phyloP scores from a whole-genome alignment of 208 protist genomes.

The Trypanosoma theileri region DNA sequence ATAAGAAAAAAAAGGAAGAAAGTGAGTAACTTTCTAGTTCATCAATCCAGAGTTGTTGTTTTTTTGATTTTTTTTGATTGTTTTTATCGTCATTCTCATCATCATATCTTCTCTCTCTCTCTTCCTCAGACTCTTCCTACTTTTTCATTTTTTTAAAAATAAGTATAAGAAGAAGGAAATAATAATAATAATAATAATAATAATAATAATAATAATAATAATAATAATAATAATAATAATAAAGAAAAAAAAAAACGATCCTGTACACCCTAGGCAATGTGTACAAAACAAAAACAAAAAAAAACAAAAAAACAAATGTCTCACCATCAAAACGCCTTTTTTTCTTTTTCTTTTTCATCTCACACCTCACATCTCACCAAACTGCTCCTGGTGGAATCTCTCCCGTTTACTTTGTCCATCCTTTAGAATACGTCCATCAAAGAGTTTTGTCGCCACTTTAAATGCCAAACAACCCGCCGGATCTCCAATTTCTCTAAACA shows the following conservation, averaged over 20 bases:
- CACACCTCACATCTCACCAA: constrained; percentile 26
- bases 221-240: too few species aligned
- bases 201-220: too few species aligned
- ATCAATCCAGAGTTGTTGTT: background rate
- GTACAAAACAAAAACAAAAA: too few species aligned
- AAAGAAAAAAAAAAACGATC: background rate
- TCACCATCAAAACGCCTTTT: background rate
- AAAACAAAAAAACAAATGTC: too few species aligned
- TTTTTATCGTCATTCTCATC: background rate
- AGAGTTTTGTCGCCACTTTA: constrained; percentile 87
- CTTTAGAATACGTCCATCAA: constrained; percentile 82
- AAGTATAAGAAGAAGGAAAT: too few species aligned
- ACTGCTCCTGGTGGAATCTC: constrained; percentile 45
- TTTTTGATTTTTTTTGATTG: background rate
- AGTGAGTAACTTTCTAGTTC: background rate
- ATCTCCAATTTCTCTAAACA: constrained; percentile 86
- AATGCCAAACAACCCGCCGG: constrained; percentile 80
- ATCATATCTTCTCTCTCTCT: background rate
- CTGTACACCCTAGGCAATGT: background rate
- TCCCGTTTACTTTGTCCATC: constrained; percentile 70
- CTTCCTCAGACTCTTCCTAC: background rate
- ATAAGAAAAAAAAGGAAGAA: background rate
- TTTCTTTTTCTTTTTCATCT: background rate
- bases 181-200: too few species aligned
- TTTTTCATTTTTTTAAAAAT: background rate